Base-by-base conservation (phyloP, 495 filamentous ascomycete genomes). In the Lichenothelia convexa region DNA sequence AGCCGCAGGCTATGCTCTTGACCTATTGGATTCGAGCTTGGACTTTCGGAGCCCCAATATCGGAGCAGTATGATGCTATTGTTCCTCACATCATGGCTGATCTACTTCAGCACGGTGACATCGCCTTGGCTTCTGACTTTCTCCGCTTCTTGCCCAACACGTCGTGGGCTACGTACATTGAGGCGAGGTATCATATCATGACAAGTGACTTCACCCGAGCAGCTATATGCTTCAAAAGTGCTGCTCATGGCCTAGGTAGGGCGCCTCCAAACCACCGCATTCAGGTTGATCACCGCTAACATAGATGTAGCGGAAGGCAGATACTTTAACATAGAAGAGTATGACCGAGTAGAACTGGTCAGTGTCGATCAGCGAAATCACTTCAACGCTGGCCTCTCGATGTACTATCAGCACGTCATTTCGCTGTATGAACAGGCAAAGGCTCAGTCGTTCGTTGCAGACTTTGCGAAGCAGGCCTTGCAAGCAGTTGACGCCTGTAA, bases 351-450 rank as follows among this genome's bases (percentile, higher is more conserved):
- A 15, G 68, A 67, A 6, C 70, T 89, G 12, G 65, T 93, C 2
- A 67, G 75, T 40, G 65, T 75, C n/a, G 65, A 73, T 9, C 75
- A 86, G 39, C 70, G 68, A 47, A 71, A 74, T 34, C 64, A 68
- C 37, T 75, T 94, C 41, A 73, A 77, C 48, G 69, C 70, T 35
- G 89, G 86, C 6, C 64, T 89, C 20, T 64, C 81, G 3, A 69
- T 72, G 36, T 95, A 93, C 55, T 92, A 87, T 51, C 68, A 76
- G 30, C 91, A 97, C 55, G 68, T 95, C 40, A 67, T 82, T 12
- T 65, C 67, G 17, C 64, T 97, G 5, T 95, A 79, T 51, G 85
- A 93, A 44, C 66, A 73, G 46, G 66, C 67, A 32, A 75, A 74
- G 34, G 71, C 70, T 3, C 79, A 78, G 46, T 77, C 78, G 3